A percentile compares a stretch with the other conserved stretches of the same genome.
Evolutionary conservation across 2,329 filamentous ascomycete genomes (phyloP).

Genomic region (Aspergillus sp.): DNA sequence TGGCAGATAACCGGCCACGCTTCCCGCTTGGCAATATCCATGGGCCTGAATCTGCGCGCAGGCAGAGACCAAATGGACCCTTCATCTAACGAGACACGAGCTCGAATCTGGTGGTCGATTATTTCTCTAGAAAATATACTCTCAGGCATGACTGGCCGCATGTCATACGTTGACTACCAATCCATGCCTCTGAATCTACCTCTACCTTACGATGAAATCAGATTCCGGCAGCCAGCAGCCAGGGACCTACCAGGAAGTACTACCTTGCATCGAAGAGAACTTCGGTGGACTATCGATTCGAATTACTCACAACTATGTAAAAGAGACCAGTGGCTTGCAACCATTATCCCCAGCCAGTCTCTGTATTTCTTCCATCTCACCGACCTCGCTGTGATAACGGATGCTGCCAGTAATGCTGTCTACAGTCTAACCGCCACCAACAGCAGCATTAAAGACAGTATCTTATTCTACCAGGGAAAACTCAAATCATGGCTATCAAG

Average conservation of each 20-base stretch:
- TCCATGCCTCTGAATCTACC: not conserved
- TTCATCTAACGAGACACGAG: conserved; percentile 39
- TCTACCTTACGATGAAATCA: not conserved
- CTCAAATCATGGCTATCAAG: not conserved
- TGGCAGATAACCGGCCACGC: conserved; percentile 42
- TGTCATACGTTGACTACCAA: conserved; percentile 8
- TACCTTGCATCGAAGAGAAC: not conserved
- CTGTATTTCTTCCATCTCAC: conserved; percentile 1
- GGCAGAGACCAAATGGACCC: conserved; percentile 33
- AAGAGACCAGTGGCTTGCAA: conserved; percentile 1
- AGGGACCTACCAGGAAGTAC: not conserved
- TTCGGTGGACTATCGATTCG: not conserved
- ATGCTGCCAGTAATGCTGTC: not conserved
- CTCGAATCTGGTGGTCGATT: conserved; percentile 44
- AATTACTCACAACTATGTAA: not conserved
- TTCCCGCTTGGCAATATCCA: conserved; percentile 36
- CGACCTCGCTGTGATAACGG: not conserved
- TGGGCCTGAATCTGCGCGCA: conserved; percentile 42
- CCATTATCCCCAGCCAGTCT: not conserved
- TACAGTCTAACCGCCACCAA: not conserved
- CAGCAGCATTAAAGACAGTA: not conserved
- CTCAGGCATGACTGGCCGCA: conserved; percentile 42
- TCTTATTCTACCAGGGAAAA: not conserved
- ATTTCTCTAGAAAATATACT: conserved; percentile 39
- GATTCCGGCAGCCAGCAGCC: not conserved